Evolutionary conservation across 768 basidiomycete genomes (phyloP).

Genomic region (Russula olivacea): DNA sequence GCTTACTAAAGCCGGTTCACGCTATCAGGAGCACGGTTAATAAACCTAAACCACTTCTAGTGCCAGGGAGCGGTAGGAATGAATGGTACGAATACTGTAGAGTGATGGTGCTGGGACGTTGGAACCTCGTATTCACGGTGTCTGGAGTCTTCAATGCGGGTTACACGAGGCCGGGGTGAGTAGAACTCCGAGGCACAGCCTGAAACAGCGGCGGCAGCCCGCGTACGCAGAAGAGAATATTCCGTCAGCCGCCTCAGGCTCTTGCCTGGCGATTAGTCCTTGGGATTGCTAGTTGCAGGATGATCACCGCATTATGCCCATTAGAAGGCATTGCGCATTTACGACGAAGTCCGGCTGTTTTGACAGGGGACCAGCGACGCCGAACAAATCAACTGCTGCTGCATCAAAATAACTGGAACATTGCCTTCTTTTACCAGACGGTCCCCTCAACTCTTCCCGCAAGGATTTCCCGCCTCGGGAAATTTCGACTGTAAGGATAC

Average conservation of each 20-base stretch:
- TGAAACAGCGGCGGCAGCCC: background rate
- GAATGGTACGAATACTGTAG: too few relatives aligned
- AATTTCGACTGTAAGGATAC: background rate
- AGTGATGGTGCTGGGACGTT: background rate
- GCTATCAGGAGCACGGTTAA: background rate
- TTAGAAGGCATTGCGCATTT: background rate
- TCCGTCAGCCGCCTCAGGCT: background rate
- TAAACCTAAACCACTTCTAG: background rate
- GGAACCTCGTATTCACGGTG: background rate
- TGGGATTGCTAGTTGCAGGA: background rate
- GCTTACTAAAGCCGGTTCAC: background rate
- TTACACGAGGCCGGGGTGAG: conserved; percentile 4
- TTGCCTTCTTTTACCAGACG: background rate
- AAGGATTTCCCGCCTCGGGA: background rate
- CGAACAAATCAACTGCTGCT: background rate
- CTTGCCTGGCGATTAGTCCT: background rate
- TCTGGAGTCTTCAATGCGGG: background rate
- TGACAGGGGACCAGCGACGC: background rate
- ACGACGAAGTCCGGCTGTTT: background rate
- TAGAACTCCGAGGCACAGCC: background rate
- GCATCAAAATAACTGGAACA: background rate
- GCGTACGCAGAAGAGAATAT: background rate
- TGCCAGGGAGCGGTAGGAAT: background rate
- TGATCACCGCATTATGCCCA: background rate
- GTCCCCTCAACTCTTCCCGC: background rate